A percentile compares a stretch with the other conserved stretches of the same genome.
phyloP scores from a whole-genome alignment of 2,329 filamentous ascomycete species.

The Arthrobotrys pseudoclavata region DNA sequence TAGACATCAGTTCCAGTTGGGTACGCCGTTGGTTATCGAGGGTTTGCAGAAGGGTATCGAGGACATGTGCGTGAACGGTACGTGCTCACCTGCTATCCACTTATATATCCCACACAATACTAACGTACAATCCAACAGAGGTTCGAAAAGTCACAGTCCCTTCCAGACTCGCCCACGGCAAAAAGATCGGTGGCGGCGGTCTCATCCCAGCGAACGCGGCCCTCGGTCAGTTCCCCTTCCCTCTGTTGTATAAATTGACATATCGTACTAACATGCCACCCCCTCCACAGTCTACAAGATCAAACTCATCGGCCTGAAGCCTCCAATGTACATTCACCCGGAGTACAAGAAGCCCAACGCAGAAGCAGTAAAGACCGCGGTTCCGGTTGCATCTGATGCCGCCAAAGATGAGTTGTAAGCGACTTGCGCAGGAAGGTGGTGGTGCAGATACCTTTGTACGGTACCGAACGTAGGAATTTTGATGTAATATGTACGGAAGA shows the following conservation, averaged over 20 bases:
- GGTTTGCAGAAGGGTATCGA: conserved; percentile 32
- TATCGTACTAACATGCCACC: background rate
- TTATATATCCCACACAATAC: conserved; percentile 1
- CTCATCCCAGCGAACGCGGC: conserved; percentile 47
- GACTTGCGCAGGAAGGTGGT: background rate
- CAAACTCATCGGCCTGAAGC: conserved; percentile 38
- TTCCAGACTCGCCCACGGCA: conserved; percentile 39
- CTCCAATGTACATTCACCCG: conserved; percentile 32
- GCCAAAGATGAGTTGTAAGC: conserved; percentile 25
- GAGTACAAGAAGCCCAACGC: conserved; percentile 7
- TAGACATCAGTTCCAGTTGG: conserved; percentile 55
- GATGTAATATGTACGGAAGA: conserved; percentile 44
- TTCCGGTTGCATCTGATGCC: background rate
- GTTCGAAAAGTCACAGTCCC: conserved; percentile 48
- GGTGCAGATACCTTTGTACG: conserved; percentile 11
- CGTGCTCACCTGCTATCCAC: background rate
- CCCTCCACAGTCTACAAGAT: conserved; percentile 32
- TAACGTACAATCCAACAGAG: conserved; percentile 19
- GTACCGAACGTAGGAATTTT: conserved; percentile 4
- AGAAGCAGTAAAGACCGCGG: background rate
- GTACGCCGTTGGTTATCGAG: conserved; percentile 40
- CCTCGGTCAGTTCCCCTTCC: conserved; percentile 28
- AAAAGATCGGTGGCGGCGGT: conserved; percentile 26
- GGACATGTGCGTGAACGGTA: conserved; percentile 57
- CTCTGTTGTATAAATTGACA: background rate